Base-by-base conservation (phyloP, 345 rosid species). In the Citrus mangshanensis region DNA sequence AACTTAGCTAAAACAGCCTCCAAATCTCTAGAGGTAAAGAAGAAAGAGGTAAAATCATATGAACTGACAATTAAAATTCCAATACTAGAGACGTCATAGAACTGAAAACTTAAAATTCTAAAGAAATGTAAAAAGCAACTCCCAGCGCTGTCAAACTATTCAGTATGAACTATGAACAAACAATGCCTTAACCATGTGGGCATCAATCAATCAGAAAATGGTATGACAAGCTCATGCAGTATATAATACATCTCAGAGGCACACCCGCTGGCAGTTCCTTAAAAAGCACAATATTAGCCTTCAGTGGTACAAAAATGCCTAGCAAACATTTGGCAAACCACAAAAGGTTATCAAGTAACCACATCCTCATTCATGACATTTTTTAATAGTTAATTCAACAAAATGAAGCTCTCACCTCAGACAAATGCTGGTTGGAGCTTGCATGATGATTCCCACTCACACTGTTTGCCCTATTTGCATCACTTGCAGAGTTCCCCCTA, bases 401-500 rank as follows among this genome's bases (percentile, higher is more conserved):
- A 72, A 73, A 73, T n/a, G 21, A 73, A 51, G 37, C 40, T 72
- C 82, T 49, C 34, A 87, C 89, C 87, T 84, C 84, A 0, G 86
- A 84, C 73, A 77, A 75, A 34, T 49, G 80, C 46, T 79, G 81
- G 77, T 40, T n/a, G 7, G 84, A 59, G 79, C 34, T 78, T 35
- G 68, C 69, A 21, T 66, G 78, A 67, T 59, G 69, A 76, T 37
- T 68, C 58, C 64, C 70, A 64, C 68, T 27, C 12, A 37, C 25
- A 74, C 14, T 28, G 68, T 55, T 78, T 27, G 70, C 27, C 59
- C 71, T 61, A 40, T 49, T 77, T 54, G 84, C 76, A 68, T 73
- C 79, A 69, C 73, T 73, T 73, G 62, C 62, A 30, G 55, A 24
- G 46, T 73, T 78, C 22, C 80, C 81, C 72, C 70, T 82, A 61